Evolutionary conservation across 768 basidiomycete species (phyloP).

Genomic region (Boletus sp.): DNA sequence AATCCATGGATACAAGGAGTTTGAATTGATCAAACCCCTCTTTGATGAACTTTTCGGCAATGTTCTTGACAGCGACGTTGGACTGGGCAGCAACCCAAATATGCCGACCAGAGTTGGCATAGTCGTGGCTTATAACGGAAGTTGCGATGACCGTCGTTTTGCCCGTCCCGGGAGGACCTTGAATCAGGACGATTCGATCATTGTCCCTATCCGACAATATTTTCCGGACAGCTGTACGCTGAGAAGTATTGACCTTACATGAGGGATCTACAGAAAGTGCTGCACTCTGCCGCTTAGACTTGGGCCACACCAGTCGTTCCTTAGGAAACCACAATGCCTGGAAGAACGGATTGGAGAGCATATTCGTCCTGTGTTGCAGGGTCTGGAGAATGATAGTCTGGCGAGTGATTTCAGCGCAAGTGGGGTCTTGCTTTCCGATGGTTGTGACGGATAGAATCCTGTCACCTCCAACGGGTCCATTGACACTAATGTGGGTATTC

Average conservation of each 20-base stretch:
- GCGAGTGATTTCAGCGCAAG: constrained; percentile 48
- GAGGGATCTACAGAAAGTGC: background rate
- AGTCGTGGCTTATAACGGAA: constrained; percentile 25
- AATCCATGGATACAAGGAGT: no score
- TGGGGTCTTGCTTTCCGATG: constrained; percentile 52
- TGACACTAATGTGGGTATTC: constrained; percentile 33
- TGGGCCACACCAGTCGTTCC: constrained; percentile 16
- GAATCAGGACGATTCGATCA: constrained; percentile 26
- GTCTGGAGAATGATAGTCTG: constrained; percentile 19
- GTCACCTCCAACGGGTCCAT: constrained; percentile 14
- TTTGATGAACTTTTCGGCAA: constrained; percentile 46
- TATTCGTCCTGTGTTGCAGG: constrained; percentile 15
- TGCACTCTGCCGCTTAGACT: background rate
- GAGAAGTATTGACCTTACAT: constrained; percentile 26
- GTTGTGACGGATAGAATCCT: constrained; percentile 34
- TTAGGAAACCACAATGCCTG: constrained; percentile 27
- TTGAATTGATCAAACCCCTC: no score
- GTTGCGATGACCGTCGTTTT: constrained; percentile 46
- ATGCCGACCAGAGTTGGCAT: constrained; percentile 6
- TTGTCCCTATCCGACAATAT: constrained; percentile 25
- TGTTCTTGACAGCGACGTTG: constrained; percentile 55
- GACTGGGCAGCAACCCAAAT: no score
- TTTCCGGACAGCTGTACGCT: constrained; percentile 24
- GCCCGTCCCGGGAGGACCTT: constrained; percentile 43
- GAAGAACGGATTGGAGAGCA: constrained; percentile 27